A percentile compares a stretch with the other conserved stretches of the same genome.
Evolutionary conservation across 805 yeast genomes (phyloP).

Genomic region (Saccharomycopsis olivae): DNA sequence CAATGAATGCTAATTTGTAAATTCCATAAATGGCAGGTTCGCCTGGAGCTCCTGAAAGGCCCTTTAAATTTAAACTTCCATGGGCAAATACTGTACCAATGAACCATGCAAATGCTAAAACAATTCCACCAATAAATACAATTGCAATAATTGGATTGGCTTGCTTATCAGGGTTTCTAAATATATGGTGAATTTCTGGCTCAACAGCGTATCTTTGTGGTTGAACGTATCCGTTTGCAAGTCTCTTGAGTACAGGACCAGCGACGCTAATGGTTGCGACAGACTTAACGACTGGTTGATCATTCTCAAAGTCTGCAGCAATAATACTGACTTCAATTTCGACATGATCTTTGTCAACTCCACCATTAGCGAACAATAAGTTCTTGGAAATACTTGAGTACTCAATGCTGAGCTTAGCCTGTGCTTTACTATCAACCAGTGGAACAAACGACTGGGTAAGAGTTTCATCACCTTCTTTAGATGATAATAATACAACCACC

Average conservation of each 20-base stretch:
- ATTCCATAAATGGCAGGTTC: conserved; percentile 24
- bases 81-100: conserved; percentile 9
- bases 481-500: conserved; percentile 11
- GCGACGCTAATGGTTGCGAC: conserved; percentile 3
- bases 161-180: conserved; percentile 15
- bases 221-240: not conserved
- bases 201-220: conserved; percentile 11
- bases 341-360: not conserved
- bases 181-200: conserved; percentile 16
- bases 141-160: conserved; percentile 9
- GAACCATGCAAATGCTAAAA: conserved; percentile 7
- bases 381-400: conserved; percentile 8
- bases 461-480: not conserved
- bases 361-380: not conserved
- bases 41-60: conserved; percentile 28
- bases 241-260: not conserved
- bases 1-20: conserved; percentile 35
- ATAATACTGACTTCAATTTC: conserved; percentile 4
- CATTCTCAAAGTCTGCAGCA: conserved; percentile 7
- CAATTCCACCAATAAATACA: conserved; percentile 10
- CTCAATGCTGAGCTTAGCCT: conserved; percentile 2
- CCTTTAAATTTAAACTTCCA: conserved; percentile 21
- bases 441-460: conserved; percentile 14
- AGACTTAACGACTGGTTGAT: conserved; percentile 2
- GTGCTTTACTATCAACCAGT: conserved; percentile 3